Evolutionary conservation across 768 basidiomycete species (phyloP).

Genomic region (Pulveroboletus frians): DNA sequence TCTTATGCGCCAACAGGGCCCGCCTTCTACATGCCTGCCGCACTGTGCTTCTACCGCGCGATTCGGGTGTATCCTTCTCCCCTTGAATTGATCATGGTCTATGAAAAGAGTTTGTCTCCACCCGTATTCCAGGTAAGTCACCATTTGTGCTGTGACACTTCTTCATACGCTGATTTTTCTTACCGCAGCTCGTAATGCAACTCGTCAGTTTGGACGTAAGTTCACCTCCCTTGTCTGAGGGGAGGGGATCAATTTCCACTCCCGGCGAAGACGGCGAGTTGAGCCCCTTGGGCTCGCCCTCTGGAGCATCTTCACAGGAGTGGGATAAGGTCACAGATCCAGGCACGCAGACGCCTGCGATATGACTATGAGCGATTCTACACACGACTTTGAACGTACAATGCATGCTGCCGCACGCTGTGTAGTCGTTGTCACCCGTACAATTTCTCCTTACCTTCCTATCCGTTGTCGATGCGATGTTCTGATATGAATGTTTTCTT

Average conservation of each 20-base stretch:
- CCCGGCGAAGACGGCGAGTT: constrained; percentile 49
- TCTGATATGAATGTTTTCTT: constrained; percentile 58
- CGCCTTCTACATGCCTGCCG: constrained; percentile 69
- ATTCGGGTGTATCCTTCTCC: constrained; percentile 93
- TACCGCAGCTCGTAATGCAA: constrained; percentile 62
- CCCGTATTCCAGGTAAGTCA: constrained; percentile 67
- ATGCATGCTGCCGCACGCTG: constrained; percentile 28
- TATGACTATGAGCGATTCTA: constrained; percentile 31
- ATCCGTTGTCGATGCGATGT: constrained; percentile 27
- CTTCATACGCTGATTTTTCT: constrained; percentile 6
- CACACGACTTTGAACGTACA: constrained; percentile 26
- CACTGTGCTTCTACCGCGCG: constrained; percentile 88
- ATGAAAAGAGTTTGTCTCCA: constrained; percentile 84
- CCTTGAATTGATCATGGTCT: constrained; percentile 90
- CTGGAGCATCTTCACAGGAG: constrained; percentile 84
- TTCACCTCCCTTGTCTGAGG: constrained; percentile 44
- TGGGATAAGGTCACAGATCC: constrained; percentile 86
- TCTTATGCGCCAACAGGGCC: constrained; percentile 52
- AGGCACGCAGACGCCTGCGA: constrained; percentile 48
- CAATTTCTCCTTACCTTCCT: constrained; percentile 18
- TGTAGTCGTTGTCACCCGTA: constrained; percentile 23
- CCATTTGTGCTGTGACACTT: neutral
- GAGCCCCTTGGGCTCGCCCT: constrained; percentile 70
- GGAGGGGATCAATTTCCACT: constrained; percentile 21
- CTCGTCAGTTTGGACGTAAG: constrained; percentile 88